Evolutionary conservation across 2,329 filamentous ascomycete genomes (phyloP).

Genomic region (Verruconis gallopava): DNA sequence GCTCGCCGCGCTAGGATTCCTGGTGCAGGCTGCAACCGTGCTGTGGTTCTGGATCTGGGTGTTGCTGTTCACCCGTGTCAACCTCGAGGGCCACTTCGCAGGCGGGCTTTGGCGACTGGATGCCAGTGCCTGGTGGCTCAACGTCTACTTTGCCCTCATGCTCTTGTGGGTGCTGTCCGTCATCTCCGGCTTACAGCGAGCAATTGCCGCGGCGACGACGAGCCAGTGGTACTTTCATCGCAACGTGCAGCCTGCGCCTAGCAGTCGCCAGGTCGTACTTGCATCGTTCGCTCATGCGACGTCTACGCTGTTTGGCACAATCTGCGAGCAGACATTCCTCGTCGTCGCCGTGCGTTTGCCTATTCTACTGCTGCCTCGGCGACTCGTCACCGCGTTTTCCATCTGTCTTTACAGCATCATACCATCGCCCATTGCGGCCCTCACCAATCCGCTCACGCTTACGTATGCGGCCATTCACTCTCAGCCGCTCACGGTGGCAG

Average conservation of each 20-base stretch:
- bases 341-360: slow-evolving; percentile 72
- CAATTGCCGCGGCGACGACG: slow-evolving; percentile 85
- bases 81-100: slow-evolving; percentile 78
- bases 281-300: slow-evolving; percentile 72
- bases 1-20: slow-evolving; percentile 71
- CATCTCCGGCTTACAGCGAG: slow-evolving; percentile 76
- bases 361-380: slow-evolving; percentile 66
- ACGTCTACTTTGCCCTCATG: slow-evolving; percentile 80
- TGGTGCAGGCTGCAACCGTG: slow-evolving; percentile 60
- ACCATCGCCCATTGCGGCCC: slow-evolving; percentile 68
- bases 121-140: slow-evolving; percentile 86
- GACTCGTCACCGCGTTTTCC: slow-evolving; percentile 55
- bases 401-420: slow-evolving; percentile 68
- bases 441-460: slow-evolving; percentile 83
- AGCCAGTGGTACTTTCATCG: slow-evolving; percentile 99
- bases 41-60: slow-evolving; percentile 94
- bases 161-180: slow-evolving; percentile 92
- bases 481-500: slow-evolving; percentile 63
- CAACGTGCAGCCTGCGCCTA: slow-evolving; percentile 62
- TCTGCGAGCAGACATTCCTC: slow-evolving; percentile 76
- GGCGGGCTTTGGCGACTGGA: slow-evolving; percentile 62
- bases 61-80: slow-evolving; percentile 89
- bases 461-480: slow-evolving; percentile 94
- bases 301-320: slow-evolving; percentile 81
- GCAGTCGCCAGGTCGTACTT: slow-evolving; percentile 66